phyloP scores from a whole-genome alignment of 1,284 basidiomycete genomes.

The Moesziomyces globuligerus region DNA sequence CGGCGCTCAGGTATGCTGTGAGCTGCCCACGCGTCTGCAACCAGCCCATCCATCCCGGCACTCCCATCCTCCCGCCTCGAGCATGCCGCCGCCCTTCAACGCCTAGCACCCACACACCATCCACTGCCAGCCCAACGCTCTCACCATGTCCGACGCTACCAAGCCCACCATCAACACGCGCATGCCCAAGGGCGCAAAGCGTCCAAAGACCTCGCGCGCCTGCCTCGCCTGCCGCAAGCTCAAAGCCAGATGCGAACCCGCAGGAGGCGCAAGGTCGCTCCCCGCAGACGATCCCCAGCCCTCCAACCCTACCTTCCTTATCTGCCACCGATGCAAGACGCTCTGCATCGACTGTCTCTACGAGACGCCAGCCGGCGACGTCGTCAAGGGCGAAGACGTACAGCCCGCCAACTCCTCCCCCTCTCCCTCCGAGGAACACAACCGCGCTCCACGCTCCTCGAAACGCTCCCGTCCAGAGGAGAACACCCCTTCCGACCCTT shows the following conservation, averaged over 20 bases:
- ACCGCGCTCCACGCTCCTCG: conserved; percentile 11
- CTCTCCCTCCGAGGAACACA: conserved; percentile 23
- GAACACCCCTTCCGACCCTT: conserved; percentile 6
- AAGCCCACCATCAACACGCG: conserved; percentile 39
- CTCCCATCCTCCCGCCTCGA: conserved; percentile 6
- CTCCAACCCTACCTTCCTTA: conserved; percentile 8
- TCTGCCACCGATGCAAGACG: conserved; percentile 51
- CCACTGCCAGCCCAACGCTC: not conserved
- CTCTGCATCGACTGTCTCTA: conserved; percentile 49
- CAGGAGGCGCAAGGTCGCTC: conserved; percentile 9
- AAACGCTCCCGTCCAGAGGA: conserved; percentile 28
- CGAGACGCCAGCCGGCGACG: conserved; percentile 25
- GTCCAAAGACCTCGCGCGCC: conserved; percentile 43
- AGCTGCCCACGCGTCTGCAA: too few relatives aligned
- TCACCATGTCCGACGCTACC: conserved; percentile 23
- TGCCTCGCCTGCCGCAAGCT: conserved; percentile 49
- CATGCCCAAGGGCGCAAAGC: conserved; percentile 50
- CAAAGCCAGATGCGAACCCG: conserved; percentile 43
- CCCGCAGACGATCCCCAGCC: conserved; percentile 18
- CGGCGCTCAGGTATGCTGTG: too few relatives aligned
- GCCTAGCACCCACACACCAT: not conserved
- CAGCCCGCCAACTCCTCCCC: conserved; percentile 7
- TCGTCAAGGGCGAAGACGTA: conserved; percentile 29
- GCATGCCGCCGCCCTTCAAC: not conserved
- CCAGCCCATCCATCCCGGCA: too few relatives aligned